Percentiles rank a stretch among this genome's conserved stretches.
Conservation (phyloP, 192 early-diverging fungal genomes). For the Endogone sp. region DNA sequence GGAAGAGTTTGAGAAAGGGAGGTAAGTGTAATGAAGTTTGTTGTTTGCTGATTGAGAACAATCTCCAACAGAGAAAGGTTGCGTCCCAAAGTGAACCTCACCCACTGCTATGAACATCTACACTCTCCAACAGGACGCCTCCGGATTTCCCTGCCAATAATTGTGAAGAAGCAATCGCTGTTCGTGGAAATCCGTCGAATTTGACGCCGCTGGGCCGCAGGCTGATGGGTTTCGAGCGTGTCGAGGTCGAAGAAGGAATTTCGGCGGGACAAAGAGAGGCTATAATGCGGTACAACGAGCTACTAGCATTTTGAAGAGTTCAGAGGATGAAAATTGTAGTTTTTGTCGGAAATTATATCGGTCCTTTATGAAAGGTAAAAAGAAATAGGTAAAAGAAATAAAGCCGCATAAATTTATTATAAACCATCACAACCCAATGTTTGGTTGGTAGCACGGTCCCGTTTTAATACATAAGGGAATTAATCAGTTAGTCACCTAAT, state of each 20-base stretch:
- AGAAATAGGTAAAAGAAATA: too few relatives aligned
- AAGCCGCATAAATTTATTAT: too few relatives aligned
- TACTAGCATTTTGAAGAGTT: slow-evolving; percentile 5
- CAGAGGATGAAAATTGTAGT: neutral
- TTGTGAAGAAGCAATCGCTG: slow-evolving; percentile 13
- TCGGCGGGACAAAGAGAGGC: slow-evolving; percentile 8
- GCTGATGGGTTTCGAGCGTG: slow-evolving; percentile 15
- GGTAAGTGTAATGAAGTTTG: slow-evolving; percentile 8
- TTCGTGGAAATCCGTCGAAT: slow-evolving; percentile 10
- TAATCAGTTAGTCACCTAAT: too few relatives aligned
- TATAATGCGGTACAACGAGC: neutral
- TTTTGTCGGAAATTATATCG: slow-evolving; percentile 15
- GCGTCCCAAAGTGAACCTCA: neutral
- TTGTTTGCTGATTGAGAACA: neutral
- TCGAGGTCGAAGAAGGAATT: neutral
- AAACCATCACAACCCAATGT: too few relatives aligned
- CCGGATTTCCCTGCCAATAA: slow-evolving; percentile 26
- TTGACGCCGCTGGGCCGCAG: slow-evolving; percentile 6
- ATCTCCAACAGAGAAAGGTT: too few relatives aligned
- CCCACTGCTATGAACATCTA: neutral
- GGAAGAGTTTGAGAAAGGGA: slow-evolving; percentile 16
- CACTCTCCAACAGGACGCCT: slow-evolving; percentile 18
- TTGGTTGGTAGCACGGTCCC: too few relatives aligned
- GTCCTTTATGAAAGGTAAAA: slow-evolving; percentile 10
- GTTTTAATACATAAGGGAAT: too few relatives aligned